Evolutionary conservation across 257 asterid species (phyloP).

Genomic region (Solanum dulcamara): DNA sequence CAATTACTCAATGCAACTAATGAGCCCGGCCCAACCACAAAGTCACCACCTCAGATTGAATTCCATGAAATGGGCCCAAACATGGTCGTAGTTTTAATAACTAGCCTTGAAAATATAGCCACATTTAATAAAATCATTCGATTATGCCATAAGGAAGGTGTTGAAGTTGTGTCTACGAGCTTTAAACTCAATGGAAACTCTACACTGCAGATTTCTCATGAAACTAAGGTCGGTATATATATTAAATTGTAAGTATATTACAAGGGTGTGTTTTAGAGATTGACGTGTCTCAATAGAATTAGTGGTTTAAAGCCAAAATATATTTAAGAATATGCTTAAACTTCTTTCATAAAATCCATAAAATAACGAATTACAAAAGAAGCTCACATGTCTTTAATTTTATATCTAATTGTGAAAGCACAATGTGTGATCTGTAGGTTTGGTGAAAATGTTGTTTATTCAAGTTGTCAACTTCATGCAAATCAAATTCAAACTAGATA

Average conservation of each 20-base stretch:
- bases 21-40: neutral
- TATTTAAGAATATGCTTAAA: too few relatives aligned
- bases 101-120: constrained; percentile 11
- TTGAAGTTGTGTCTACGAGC: constrained; percentile 25
- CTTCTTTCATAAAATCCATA: neutral
- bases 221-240: constrained; percentile 13
- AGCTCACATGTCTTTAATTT: neutral
- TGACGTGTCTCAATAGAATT: neutral
- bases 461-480: too few relatives aligned
- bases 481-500: neutral
- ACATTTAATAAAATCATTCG: constrained; percentile 19
- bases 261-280: neutral
- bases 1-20: neutral
- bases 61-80: constrained; percentile 36
- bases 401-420: neutral
- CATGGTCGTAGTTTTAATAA: constrained; percentile 19
- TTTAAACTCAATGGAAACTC: constrained; percentile 32
- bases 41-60: constrained; percentile 13
- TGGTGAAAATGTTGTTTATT: neutral
- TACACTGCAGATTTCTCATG: constrained; percentile 21
- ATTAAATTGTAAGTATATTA: too few relatives aligned
- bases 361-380: neutral
- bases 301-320: neutral
- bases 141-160: constrained; percentile 17
- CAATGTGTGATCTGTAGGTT: neutral